A percentile compares a stretch with the other conserved stretches of the same genome.
These are phyloP conservation scores for Dissophora ornata DNA, from an alignment of 192 early-diverging fungal genomes.

Conservation along the genomic window DNA sequence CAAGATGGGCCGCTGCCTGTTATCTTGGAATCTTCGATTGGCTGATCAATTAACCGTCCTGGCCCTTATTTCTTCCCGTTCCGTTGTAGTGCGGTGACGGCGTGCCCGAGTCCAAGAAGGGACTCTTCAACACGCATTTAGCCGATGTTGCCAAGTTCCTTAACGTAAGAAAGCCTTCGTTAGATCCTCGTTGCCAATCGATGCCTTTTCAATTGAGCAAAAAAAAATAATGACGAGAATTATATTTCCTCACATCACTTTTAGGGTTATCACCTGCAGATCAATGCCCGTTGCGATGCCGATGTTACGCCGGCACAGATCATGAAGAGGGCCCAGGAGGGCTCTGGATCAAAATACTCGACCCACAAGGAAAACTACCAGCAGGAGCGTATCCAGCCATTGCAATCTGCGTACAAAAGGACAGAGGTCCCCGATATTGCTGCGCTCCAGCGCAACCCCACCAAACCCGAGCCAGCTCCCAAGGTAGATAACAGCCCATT, in stretches of 20 bases:
- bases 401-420: constrained; percentile 70
- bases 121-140: constrained; percentile 84
- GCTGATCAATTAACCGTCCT: too few species aligned
- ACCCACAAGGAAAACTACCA: constrained; percentile 67
- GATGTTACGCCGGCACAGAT: constrained; percentile 88
- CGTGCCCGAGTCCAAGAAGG: constrained; percentile 92
- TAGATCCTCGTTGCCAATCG: neutral
- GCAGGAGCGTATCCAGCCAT: constrained; percentile 48
- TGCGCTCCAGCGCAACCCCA: constrained; percentile 59
- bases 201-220: neutral
- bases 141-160: constrained; percentile 85
- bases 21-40: too few species aligned
- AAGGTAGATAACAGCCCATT: too few species aligned
- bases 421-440: constrained; percentile 70
- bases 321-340: constrained; percentile 85
- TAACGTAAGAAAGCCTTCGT: constrained; percentile 62
- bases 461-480: constrained; percentile 58
- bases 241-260: too few species aligned
- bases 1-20: too few species aligned
- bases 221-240: neutral
- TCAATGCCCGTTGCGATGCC: constrained; percentile 83
- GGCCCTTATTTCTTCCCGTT: too few species aligned
- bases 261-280: constrained; percentile 86
- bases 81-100: constrained; percentile 95
- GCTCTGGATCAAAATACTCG: constrained; percentile 92